A percentile compares a stretch with the other conserved stretches of the same genome.
phyloP scores from a whole-genome alignment of 1,284 basidiomycete genomes.

The Puccinia triticina region DNA sequence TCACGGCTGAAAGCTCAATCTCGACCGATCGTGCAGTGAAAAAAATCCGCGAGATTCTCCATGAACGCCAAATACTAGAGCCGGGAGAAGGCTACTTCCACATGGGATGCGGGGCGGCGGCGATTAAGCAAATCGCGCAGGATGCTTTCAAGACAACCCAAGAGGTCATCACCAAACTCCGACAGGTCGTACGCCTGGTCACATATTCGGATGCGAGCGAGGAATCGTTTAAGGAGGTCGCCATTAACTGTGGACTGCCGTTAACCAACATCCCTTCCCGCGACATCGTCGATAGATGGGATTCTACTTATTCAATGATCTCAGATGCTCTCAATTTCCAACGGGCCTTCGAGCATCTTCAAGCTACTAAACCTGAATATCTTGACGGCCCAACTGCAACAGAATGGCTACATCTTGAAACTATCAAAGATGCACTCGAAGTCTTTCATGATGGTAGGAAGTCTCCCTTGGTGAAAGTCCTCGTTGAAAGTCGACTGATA shows the following conservation, averaged over 20 bases:
- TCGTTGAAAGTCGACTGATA: not conserved
- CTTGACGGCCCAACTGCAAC: not conserved
- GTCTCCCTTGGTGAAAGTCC: too few species aligned
- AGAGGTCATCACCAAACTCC: not conserved
- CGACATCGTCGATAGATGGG: not conserved
- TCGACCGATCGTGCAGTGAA: constrained; percentile 23
- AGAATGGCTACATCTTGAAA: constrained; percentile 23
- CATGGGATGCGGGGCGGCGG: not conserved
- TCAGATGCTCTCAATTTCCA: not conserved
- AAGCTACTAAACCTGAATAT: not conserved
- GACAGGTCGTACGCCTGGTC: not conserved
- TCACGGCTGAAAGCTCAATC: constrained; percentile 11
- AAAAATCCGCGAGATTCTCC: not conserved
- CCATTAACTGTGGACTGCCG: not conserved
- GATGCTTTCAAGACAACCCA: not conserved
- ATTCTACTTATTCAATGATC: constrained; percentile 23
- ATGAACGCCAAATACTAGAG: constrained; percentile 1
- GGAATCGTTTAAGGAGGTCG: constrained; percentile 2
- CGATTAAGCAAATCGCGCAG: not conserved
- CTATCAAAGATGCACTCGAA: not conserved
- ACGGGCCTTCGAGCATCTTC: constrained; percentile 7
- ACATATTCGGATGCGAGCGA: not conserved
- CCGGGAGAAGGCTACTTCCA: constrained; percentile 2
- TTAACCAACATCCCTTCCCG: not conserved
- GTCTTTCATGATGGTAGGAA: constrained; percentile 22